Evolutionary conservation across 352 stramenopile species (phyloP), one percentile per base, ranked within the genome.

Genomic region (Globisporangium nodosum): DNA sequence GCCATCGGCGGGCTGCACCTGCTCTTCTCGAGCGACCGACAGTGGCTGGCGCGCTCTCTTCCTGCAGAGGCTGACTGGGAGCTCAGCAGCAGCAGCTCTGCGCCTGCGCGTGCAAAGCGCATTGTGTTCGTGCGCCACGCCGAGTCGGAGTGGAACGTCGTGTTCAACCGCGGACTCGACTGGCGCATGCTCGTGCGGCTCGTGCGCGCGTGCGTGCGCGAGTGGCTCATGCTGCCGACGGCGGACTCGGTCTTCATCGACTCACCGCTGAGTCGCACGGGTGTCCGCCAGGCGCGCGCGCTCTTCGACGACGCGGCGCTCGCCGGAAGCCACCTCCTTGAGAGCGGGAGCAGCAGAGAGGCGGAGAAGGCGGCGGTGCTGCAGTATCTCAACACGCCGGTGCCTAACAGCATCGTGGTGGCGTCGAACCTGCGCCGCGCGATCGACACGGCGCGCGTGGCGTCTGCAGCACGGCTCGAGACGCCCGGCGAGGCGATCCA

Each of bases 131-230:
- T 95, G 24, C 79, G 87, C n/a, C 87, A 96, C 49, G 84, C 78
- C 35, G 87, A 96, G 69, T 94, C 83, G 47, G 79, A 92, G 62
- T 95, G 87, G 87, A 96, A 96, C 63, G 75, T 87, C 52, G 68
- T 94, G 40, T 96, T 96, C 56, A 96, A 96, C 58, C 87, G 87
- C 46, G 81, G 84, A 39, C 30, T 85, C 3, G 74, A 72, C 58
- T 69, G 73, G 47, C 63, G 66, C 11, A 70, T 68, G n/a, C 46
- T 82, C 7, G 55, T 76, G 51, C 66, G 60, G 48, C 68, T 96
- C 37, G 39, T 86, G 5, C 78, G 71, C 27, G 73, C 85, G 0
- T 59, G 92, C 6, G 63, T 72, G 37, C 70, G 71, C 21, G 87
- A 96, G 64, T 89, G 81, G 69, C 69, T 88, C 15, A 52, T 91